Evolutionary conservation across 2,329 filamentous ascomycete genomes (phyloP).

Genomic region (Penicillium frequentans): DNA sequence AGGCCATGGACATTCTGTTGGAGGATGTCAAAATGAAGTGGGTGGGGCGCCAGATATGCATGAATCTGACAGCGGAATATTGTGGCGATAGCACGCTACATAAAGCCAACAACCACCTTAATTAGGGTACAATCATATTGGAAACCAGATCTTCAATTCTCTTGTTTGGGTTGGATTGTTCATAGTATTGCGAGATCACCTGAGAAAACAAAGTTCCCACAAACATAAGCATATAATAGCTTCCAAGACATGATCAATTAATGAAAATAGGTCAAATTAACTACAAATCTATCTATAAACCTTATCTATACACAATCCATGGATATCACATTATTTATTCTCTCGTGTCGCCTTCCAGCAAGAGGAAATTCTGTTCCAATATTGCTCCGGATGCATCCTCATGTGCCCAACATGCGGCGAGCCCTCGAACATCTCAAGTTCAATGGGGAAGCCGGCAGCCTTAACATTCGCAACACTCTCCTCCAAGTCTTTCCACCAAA

Average conservation of each 20-base stretch:
- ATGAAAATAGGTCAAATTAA: background rate
- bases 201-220: too few species aligned
- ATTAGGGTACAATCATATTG: background rate
- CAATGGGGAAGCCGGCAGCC: slow-evolving; percentile 51
- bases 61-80: background rate
- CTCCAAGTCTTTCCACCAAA: slow-evolving; percentile 24
- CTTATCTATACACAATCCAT: background rate
- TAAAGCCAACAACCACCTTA: background rate
- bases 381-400: slow-evolving; percentile 55
- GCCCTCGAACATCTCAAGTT: slow-evolving; percentile 56
- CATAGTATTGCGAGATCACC: too few species aligned
- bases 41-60: background rate
- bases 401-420: slow-evolving; percentile 64
- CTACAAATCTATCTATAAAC: background rate
- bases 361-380: slow-evolving; percentile 49
- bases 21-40: background rate
- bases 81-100: background rate
- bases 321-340: background rate
- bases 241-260: background rate
- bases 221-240: too few species aligned
- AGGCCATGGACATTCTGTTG: slow-evolving; percentile 9
- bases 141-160: background rate
- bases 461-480: slow-evolving; percentile 21
- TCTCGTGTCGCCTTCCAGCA: slow-evolving; percentile 17
- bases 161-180: background rate